Percentiles rank a stretch among this genome's conserved stretches.
phyloP scores from a whole-genome alignment of 1,284 basidiomycete genomes.

The Trametes hirsuta region DNA sequence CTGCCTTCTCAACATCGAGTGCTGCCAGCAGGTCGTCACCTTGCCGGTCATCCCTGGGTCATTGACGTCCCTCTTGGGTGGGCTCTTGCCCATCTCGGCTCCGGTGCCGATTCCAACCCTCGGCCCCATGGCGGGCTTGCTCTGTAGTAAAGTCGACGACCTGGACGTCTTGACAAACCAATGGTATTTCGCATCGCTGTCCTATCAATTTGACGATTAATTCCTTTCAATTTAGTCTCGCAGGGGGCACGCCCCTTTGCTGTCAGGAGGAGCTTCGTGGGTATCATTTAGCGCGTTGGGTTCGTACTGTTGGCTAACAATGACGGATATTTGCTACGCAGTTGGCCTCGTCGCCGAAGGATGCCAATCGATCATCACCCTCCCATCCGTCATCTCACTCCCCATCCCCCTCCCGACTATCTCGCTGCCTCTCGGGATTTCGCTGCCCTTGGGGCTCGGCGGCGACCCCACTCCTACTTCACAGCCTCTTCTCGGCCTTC shows the following conservation, averaged over 20 bases:
- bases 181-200: constrained; percentile 2
- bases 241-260: constrained; percentile 19
- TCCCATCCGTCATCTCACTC: background rate
- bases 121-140: constrained; percentile 15
- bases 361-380: constrained; percentile 4
- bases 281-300: background rate
- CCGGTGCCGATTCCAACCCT: constrained; percentile 17
- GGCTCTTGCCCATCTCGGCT: background rate
- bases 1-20: constrained; percentile 15
- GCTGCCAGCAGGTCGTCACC: constrained; percentile 17
- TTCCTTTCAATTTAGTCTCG: background rate
- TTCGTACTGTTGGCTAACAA: too few species aligned
- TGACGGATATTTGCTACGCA: background rate
- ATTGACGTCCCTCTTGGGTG: constrained; percentile 5
- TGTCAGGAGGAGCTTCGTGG: constrained; percentile 12
- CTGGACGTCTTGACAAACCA: constrained; percentile 15
- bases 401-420: background rate
- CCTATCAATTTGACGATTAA: background rate
- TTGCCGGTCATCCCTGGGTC: constrained; percentile 6
- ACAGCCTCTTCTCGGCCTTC: too few species aligned
- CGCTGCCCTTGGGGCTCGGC: background rate
- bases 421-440: background rate
- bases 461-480: too few species aligned
- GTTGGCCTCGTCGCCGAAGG: constrained; percentile 6
- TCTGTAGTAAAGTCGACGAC: constrained; percentile 11